A percentile compares a stretch with the other conserved stretches of the same genome.
phyloP scores from a whole-genome alignment of 1,139 yeast genomes.

The Diutina sp. region DNA sequence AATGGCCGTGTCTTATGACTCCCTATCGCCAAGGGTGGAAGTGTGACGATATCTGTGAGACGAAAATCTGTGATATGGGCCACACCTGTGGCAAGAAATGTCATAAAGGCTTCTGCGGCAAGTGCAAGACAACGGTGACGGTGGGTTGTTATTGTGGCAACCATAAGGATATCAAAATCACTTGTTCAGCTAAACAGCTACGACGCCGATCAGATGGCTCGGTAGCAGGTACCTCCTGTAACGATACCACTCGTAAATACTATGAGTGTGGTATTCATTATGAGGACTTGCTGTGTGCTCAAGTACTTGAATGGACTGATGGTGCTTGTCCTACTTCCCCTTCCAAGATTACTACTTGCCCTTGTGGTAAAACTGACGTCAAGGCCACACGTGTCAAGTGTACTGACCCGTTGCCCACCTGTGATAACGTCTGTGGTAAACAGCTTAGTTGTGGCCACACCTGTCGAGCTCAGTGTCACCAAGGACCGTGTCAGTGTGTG shows the following conservation, averaged over 20 bases:
- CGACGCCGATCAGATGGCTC: constrained; percentile 20
- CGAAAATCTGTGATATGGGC: constrained; percentile 51
- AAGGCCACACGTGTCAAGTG: constrained; percentile 36
- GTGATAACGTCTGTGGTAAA: constrained; percentile 54
- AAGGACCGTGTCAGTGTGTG: constrained; percentile 63
- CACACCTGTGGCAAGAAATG: constrained; percentile 49
- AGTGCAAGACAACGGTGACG: constrained; percentile 29
- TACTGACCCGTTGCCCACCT: constrained; percentile 67
- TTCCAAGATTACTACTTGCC: constrained; percentile 44
- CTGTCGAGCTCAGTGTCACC: constrained; percentile 63
- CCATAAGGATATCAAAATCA: constrained; percentile 19
- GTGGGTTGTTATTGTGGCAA: constrained; percentile 71
- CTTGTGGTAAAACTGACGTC: constrained; percentile 51
- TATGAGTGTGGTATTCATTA: constrained; percentile 61
- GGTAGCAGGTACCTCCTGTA: constrained; percentile 58
- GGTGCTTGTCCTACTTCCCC: constrained; percentile 54
- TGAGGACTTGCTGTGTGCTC: constrained; percentile 47
- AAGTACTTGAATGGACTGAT: constrained; percentile 24
- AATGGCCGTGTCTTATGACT: constrained; percentile 61
- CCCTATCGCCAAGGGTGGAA: constrained; percentile 58
- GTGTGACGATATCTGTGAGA: constrained; percentile 50
- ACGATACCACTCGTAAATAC: constrained; percentile 29
- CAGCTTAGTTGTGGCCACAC: constrained; percentile 56
- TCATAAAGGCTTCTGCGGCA: constrained; percentile 74
- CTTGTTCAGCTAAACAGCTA: constrained; percentile 16